Conservation (phyloP, 805 yeast genomes). For the Candida taoyuanica region DNA sequence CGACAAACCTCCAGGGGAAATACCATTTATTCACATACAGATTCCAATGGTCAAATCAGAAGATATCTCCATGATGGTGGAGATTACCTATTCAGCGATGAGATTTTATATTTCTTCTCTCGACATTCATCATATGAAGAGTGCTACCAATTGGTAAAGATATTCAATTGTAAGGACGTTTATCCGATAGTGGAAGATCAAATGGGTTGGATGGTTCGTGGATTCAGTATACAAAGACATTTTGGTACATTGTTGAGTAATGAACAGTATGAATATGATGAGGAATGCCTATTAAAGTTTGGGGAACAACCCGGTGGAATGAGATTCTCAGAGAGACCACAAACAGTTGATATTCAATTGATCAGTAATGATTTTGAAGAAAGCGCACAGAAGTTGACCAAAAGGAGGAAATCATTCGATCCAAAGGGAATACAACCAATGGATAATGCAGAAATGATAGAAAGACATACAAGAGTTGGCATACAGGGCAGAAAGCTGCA, state of each 20-base stretch:
- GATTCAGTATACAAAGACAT: conserved; percentile 36
- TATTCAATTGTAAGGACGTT: conserved; percentile 37
- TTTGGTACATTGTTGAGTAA: conserved; percentile 35
- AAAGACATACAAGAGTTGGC: too few species aligned
- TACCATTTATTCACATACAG: conserved; percentile 4
- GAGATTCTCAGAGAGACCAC: not conserved
- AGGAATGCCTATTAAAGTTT: conserved; percentile 1
- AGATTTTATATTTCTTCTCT: conserved; percentile 37
- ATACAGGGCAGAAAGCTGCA: too few species aligned
- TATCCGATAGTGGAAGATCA: conserved; percentile 38
- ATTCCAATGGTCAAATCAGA: not conserved
- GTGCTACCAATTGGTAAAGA: conserved; percentile 30
- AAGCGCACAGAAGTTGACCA: too few species aligned
- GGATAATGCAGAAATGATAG: too few species aligned
- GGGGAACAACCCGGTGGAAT: conserved; percentile 1
- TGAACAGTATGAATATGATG: conserved; percentile 20
- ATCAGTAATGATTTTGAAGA: not conserved
- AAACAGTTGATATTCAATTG: not conserved
- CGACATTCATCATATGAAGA: conserved; percentile 46
- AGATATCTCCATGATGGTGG: conserved; percentile 31
- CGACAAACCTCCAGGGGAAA: conserved; percentile 26
- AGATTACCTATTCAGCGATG: conserved; percentile 31
- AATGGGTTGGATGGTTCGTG: conserved; percentile 31
- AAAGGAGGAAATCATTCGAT: too few species aligned
- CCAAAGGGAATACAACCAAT: too few species aligned